These are phyloP conservation scores for Avena eriantha DNA, from an alignment of 176 grass and related monocot species.

Conservation along the genomic window DNA sequence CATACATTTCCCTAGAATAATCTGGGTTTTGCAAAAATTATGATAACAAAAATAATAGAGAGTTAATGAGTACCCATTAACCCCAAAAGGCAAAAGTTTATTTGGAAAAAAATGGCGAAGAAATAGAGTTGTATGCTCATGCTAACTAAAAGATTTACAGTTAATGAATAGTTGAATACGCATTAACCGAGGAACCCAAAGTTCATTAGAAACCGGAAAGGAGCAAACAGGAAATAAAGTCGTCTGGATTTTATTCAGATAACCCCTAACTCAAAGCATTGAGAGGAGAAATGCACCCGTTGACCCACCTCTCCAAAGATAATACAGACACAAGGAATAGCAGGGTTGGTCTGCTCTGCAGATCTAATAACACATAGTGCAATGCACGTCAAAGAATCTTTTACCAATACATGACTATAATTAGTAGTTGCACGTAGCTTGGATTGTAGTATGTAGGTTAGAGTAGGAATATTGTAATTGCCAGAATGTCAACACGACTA, in stretches of 20 bases:
- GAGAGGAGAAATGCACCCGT: background rate
- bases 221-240: background rate
- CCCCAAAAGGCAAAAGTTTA: background rate
- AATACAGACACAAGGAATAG: background rate
- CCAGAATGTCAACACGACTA: constrained; percentile 9
- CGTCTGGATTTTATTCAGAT: background rate
- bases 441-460: constrained; percentile 19
- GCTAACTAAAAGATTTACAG: background rate
- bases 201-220: background rate
- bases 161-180: background rate
- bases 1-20: background rate
- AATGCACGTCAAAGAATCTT: background rate
- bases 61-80: background rate
- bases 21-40: background rate
- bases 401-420: constrained; percentile 21
- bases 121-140: background rate
- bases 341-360: background rate
- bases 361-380: background rate
- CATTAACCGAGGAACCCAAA: background rate
- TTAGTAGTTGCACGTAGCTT: constrained; percentile 9
- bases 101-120: background rate
- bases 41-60: background rate
- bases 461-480: constrained; percentile 4
- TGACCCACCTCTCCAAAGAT: background rate
- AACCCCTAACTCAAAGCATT: constrained; percentile 1